Evolutionary conservation across 2,329 filamentous ascomycete genomes (phyloP), one percentile per base, ranked within the genome.

Genomic region (Diaporthe citri): DNA sequence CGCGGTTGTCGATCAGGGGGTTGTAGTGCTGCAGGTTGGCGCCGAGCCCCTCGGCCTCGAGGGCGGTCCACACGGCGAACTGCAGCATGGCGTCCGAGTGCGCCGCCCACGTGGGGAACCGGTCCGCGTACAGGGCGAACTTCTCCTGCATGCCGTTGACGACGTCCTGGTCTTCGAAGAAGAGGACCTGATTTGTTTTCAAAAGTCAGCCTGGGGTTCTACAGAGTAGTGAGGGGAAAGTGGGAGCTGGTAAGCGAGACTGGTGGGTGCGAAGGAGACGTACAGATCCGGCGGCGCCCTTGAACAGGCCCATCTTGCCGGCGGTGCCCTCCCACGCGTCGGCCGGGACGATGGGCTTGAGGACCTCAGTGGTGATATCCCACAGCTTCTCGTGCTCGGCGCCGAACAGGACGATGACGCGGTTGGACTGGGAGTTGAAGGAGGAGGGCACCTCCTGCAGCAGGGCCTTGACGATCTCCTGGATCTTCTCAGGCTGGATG

Each of bases 21-120:
- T 95, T 97, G 89, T 97, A 97, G 87, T 98, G 95, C 89, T 98
- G 95, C 71, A 98, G 89, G 88, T 96, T 97, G 82, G 93, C 94
- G 78, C 95, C 95, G 74, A 97, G 90, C 41, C 95, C 95, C 83
- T 97, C 95, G 76, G 92, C 89, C 86, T 96, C 94, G 74, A 98
- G 91, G 5, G 93, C 94, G 25, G 92, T 93, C 95, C 95, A 98
- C 79, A 95, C 83, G 78, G 91, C 87, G 85, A 90, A 93, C 87
- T 98, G 94, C 81, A 94, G 90, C 91, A 98, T 98, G 84, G 90
- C 96, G 82, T 89, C 90, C 77, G 92, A 92, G 86, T 98, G 95
- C 77, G 90, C 87, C 74, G 92, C 91, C 94, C 94, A 98, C 79
- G 83, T 82, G 76, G 92, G 91, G 89, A 98, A 97, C 79, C 93